Evolutionary conservation across 2,329 filamentous ascomycete genomes (phyloP).

Genomic region (Fusarium tanahbumbuense): DNA sequence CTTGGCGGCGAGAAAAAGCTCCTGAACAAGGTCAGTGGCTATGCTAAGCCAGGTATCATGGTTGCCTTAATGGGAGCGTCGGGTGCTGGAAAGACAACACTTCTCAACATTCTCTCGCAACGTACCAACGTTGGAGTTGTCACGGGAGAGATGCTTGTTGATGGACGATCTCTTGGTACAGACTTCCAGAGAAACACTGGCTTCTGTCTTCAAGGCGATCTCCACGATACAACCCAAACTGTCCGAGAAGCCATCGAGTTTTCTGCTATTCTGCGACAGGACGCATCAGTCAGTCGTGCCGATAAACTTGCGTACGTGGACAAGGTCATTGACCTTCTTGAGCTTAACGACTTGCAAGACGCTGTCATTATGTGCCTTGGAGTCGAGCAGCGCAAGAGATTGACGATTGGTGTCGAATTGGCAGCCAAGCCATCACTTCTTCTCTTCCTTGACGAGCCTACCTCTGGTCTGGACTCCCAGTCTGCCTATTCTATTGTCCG

Average conservation of each 20-base stretch:
- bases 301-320: slow-evolving; percentile 76
- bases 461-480: slow-evolving; percentile 66
- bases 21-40: slow-evolving; percentile 71
- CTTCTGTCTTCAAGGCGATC: slow-evolving; percentile 71
- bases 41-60: slow-evolving; percentile 82
- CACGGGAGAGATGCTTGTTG: slow-evolving; percentile 79
- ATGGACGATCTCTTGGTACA: slow-evolving; percentile 73
- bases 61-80: slow-evolving; percentile 85
- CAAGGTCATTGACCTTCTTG: slow-evolving; percentile 71
- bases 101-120: slow-evolving; percentile 81
- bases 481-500: slow-evolving; percentile 69
- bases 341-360: slow-evolving; percentile 72
- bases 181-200: slow-evolving; percentile 84
- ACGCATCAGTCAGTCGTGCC: slow-evolving; percentile 62
- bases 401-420: slow-evolving; percentile 66
- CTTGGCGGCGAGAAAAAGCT: slow-evolving; percentile 49
- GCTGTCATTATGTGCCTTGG: slow-evolving; percentile 70
- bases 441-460: slow-evolving; percentile 71
- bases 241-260: slow-evolving; percentile 74
- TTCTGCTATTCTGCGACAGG: slow-evolving; percentile 71
- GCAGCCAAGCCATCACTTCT: slow-evolving; percentile 66
- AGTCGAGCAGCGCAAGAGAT: slow-evolving; percentile 65
- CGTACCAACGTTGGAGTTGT: slow-evolving; percentile 80
- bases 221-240: slow-evolving; percentile 72
- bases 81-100: slow-evolving; percentile 85